Base-by-base conservation (phyloP, 441 rosid species). In the Gossypium davidsonii region DNA sequence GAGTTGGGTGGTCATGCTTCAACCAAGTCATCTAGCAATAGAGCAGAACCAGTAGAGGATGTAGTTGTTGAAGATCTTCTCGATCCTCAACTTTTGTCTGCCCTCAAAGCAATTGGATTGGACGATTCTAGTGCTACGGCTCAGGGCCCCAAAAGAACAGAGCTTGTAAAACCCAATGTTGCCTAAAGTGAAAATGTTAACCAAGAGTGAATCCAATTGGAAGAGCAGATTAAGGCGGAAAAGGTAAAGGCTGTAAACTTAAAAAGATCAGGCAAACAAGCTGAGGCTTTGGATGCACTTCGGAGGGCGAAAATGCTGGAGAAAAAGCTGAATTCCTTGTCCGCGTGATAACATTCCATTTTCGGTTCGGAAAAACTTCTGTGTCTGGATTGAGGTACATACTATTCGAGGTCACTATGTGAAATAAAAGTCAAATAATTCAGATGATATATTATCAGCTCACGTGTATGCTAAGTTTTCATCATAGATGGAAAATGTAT, bases 261-360 rank as follows among this genome's bases (percentile, higher is more conserved):
- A 77, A 95, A 93, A 79, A 92, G 97, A 49, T 76, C 92, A 56
- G 98, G 98, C 75, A 91, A 91, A 81, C 98, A 95, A 87, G 82
- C 85, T 0, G 98, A 91, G 79, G 99, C 98, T 42, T 77, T 91
- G 83, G 97, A 91, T 76, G 91, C 98, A 42, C 87, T 95, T 68
- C 87, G 95, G 31, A 87, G 83, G 66, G 92, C 96, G 11, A 93
- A 91, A 78, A 63, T 85, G 37, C 87, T 79, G 17, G 97, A 90
- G 77, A 91, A 88, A 88, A 91, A 89, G 82, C 85, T 95, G 67
- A 87, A 79, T 64, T 78, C 89, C 44, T 77, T 85, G 80, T 74
- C 77, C 23, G 75, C 70, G 10, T 72, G 52, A 66, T 31, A 15
- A 34, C 21, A 44, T 58, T 23, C 34, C 60, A 25, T n/a, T 18